These are phyloP conservation scores for Lactifluus pinguis DNA, from an alignment of 768 basidiomycete genomes.

Conservation along the genomic window DNA sequence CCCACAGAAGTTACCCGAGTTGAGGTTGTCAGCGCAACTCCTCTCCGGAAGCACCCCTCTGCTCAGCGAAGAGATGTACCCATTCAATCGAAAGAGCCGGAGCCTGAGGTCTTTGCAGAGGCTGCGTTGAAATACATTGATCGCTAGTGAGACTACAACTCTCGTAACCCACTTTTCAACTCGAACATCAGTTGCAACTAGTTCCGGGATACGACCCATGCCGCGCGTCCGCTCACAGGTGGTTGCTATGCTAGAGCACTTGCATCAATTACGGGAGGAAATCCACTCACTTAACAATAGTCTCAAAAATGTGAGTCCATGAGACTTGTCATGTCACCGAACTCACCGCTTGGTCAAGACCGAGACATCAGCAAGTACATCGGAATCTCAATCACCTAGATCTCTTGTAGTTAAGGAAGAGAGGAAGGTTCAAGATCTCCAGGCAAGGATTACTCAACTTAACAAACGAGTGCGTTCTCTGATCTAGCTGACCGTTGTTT, in stretches of 20 bases:
- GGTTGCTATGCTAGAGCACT: slow-evolving; percentile 30
- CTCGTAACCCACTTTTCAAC: background rate
- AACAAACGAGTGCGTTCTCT: slow-evolving; percentile 28
- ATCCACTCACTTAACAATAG: slow-evolving; percentile 29
- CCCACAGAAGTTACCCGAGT: slow-evolving; percentile 47
- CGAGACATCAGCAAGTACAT: slow-evolving; percentile 20
- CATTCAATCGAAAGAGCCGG: slow-evolving; percentile 36
- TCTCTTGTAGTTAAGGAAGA: slow-evolving; percentile 34
- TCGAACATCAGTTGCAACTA: background rate
- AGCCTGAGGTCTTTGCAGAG: slow-evolving; percentile 67
- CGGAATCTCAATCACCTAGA: slow-evolving; percentile 23
- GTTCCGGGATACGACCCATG: slow-evolving; percentile 37
- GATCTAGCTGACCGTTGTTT: background rate
- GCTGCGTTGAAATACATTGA: slow-evolving; percentile 72
- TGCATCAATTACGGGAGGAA: slow-evolving; percentile 31
- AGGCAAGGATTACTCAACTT: slow-evolving; percentile 34
- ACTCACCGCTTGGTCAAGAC: slow-evolving; percentile 22
- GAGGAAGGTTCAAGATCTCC: slow-evolving; percentile 33
- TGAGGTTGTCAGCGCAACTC: slow-evolving; percentile 63
- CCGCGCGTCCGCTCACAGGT: slow-evolving; percentile 39
- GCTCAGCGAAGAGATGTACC: slow-evolving; percentile 27
- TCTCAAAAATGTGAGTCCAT: slow-evolving; percentile 32
- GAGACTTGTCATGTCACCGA: background rate
- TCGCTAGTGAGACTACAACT: slow-evolving; percentile 49
- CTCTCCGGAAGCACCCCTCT: slow-evolving; percentile 43